Evolutionary conservation across 208 protist species (phyloP).

Genomic region (Trypanosoma rangeli): DNA sequence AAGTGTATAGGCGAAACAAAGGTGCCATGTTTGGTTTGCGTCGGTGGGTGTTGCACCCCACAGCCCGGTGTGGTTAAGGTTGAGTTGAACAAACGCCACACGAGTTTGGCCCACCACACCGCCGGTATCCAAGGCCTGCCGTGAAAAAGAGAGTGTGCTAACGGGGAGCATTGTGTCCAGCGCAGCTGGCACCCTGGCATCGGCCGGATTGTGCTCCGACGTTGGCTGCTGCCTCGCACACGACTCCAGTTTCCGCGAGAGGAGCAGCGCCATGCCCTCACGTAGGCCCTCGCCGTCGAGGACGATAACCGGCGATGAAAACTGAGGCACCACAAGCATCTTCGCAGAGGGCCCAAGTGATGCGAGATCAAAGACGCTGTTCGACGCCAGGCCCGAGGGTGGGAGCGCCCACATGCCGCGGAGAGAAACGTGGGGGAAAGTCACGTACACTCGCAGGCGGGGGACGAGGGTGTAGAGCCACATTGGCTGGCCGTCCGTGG

Average conservation of each 20-base stretch:
- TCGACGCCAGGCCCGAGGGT: slow-evolving; percentile 24
- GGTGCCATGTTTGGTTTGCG: slow-evolving; percentile 39
- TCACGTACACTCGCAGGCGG: slow-evolving; percentile 48
- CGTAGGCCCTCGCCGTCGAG: slow-evolving; percentile 49
- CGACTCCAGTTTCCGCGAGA: slow-evolving; percentile 28
- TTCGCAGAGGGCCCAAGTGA: background rate
- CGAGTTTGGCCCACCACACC: background rate
- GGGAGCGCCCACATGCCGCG: slow-evolving; percentile 65
- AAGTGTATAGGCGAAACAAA: slow-evolving; percentile 60
- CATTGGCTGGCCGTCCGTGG: slow-evolving; percentile 14
- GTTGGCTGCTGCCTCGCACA: slow-evolving; percentile 45
- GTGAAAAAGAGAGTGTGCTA: slow-evolving; percentile 36
- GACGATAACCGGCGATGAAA: slow-evolving; percentile 55
- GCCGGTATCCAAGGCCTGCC: slow-evolving; percentile 1
- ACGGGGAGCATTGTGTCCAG: slow-evolving; percentile 68
- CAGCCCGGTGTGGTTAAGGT: slow-evolving; percentile 72
- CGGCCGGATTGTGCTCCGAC: slow-evolving; percentile 14
- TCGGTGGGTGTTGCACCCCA: slow-evolving; percentile 44
- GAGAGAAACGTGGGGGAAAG: slow-evolving; percentile 37
- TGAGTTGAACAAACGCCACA: slow-evolving; percentile 58
- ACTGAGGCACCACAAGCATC: slow-evolving; percentile 46
- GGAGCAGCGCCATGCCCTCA: slow-evolving; percentile 60
- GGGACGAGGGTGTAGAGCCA: slow-evolving; percentile 61
- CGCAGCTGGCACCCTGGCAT: slow-evolving; percentile 17
- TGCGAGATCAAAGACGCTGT: background rate